Evolutionary conservation across 495 filamentous ascomycete genomes (phyloP), one percentile per base, ranked within the genome.

Genomic region (Amniculicola lignicola): DNA sequence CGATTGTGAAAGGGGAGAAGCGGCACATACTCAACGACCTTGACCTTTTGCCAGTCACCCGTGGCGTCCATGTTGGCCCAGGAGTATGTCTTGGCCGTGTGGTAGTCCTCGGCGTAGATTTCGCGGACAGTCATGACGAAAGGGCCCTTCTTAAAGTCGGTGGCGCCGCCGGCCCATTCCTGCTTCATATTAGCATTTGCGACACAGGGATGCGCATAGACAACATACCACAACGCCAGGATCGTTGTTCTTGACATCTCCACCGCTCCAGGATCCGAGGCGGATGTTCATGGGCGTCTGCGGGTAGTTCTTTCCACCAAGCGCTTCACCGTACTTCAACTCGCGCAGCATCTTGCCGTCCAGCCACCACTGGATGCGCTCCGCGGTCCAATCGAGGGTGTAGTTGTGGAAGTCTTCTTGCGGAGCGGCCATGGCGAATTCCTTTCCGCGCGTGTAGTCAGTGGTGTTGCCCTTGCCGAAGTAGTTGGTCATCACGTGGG

Each of bases 11-110:
- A 29, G 10, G 12, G 36, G 15, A 35, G 4, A 18, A 28, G 16
- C 24, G n/a, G 4, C 7, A 25, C 81, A 69, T 78, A 84, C 82
- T 64, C 63, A 50, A 74, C 67, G n/a, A 82, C 70, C 65, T 87
- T 78, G 76, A 92, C 90, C 70, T 82, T 89, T 66, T 86, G 63
- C 77, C 76, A 88, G 15, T 70, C 72, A 39, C 64, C 62, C 11
- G 57, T 50, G 12, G 36, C 51, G 35, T 56, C 51, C 53, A 44
- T 61, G 41, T 59, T 39, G 16, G 25, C 55, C 45, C 57, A 68
- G 9, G 59, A 53, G 31, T 68, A 68, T 36, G 51, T 47, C 43
- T 57, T 58, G 18, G 54, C 65, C 16, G 57, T 46, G 15, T 59
- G 52, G 40, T 57, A 65, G 49, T 68, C 65, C 23, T 57, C 4